Base-by-base conservation (phyloP, 192 early-diverging fungal species). In the Dispira simplex region DNA sequence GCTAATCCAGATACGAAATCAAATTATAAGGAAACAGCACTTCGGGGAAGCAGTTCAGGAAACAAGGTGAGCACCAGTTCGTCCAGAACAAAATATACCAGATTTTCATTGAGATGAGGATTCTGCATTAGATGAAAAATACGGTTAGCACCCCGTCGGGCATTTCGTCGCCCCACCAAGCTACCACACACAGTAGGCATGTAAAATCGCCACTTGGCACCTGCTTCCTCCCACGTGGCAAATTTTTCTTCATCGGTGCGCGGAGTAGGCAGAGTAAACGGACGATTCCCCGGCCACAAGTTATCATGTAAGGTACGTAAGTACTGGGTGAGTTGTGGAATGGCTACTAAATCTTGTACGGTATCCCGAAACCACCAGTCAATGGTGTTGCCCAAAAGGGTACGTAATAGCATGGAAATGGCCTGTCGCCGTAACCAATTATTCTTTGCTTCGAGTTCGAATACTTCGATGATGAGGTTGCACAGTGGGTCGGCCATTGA, bases 401-500 rank as follows among this genome's bases (percentile, higher is more conserved):
- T 88, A 39, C 95, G 89, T 46, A 97, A 68, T 0, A 94, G 78
- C 13, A 94, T 81, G 2, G 85, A 83, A 13, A 97, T 82, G 4
- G 94, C 90, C 63, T 93, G 86, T 63, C 88, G 76, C 9, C 92
- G 80, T 39, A 95, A 72, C 88, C 89, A 95, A 69, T 93, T 95
- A 68, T 84, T 87, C 46, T 81, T 80, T 57, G 83, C 85, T 67
- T 86, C 85, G 44, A 97, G 73, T n/a, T 93, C 94, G 77, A 97
- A 97, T n/a, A 90, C 65, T 70, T 97, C 91, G 51, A 92, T 81
- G 56, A 97, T 83, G 32, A 95, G 70, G 63, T 93, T 89, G 62
- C 88, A 82, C 10, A 93, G 63, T 39, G 32, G 32, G 32, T 39
- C 32, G 6, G 32, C 32, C 32, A 39, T 39, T 6, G 32, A 39